phyloP scores from a whole-genome alignment of 345 rosid genomes.

The Hevea brasiliensis region DNA sequence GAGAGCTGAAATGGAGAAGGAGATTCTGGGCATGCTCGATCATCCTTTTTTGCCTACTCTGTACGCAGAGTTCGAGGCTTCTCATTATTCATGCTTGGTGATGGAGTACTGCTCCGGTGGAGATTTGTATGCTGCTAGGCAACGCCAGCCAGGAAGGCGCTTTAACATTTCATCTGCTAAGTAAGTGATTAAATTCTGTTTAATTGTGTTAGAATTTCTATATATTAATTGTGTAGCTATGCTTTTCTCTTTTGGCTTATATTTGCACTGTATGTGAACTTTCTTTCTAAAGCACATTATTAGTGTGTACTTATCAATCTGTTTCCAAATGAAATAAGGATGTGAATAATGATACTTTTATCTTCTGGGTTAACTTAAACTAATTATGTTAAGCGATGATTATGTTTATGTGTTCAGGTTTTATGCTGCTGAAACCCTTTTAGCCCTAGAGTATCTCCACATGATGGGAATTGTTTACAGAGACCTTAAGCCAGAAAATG shows the following conservation, averaged over 20 bases:
- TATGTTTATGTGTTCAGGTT: conserved; percentile 15
- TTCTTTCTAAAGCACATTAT: background rate
- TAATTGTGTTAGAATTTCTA: too few relatives aligned
- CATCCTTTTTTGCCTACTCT: conserved; percentile 90
- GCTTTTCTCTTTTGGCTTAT: background rate
- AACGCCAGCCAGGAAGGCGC: conserved; percentile 66
- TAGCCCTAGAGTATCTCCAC: conserved; percentile 37
- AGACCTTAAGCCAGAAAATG: conserved; percentile 38
- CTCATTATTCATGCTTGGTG: conserved; percentile 88
- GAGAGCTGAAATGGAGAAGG: conserved; percentile 92
- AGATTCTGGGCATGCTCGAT: conserved; percentile 78
- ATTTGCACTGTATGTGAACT: too few relatives aligned
- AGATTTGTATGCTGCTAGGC: conserved; percentile 76
- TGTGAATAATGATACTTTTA: background rate
- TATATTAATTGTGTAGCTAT: background rate
- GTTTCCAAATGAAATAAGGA: background rate
- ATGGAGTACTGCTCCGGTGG: conserved; percentile 97
- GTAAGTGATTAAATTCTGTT: conserved; percentile 31
- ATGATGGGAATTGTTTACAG: conserved; percentile 41
- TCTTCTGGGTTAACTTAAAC: background rate
- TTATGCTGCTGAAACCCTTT: conserved; percentile 31
- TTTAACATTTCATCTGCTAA: conserved; percentile 71
- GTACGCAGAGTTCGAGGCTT: conserved; percentile 84
- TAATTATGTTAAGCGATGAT: background rate
- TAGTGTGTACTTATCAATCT: background rate